A percentile compares a stretch with the other conserved stretches of the same genome.
Conservation (phyloP, 2,329 filamentous ascomycete species). For the Botryotinia globosa region DNA sequence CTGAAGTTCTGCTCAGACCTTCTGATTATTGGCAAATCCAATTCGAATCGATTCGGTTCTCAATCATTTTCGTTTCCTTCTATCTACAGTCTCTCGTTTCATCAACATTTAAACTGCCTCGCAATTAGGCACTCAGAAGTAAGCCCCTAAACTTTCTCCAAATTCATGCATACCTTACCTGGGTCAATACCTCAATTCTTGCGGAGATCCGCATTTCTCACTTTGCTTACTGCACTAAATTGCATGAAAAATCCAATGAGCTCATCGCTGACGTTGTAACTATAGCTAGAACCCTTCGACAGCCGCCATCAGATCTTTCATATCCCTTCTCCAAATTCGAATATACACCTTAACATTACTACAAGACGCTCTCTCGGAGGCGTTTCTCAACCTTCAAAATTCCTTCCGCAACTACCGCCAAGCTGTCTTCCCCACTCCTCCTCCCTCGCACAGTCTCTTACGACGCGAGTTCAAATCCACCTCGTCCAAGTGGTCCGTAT, state of each 20-base stretch:
- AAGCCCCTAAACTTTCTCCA: slow-evolving; percentile 9
- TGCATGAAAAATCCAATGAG: slow-evolving; percentile 9
- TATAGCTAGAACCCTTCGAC: slow-evolving; percentile 8
- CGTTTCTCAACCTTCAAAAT: slow-evolving; percentile 34
- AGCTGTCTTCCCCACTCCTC: slow-evolving; percentile 88
- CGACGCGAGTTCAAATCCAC: slow-evolving; percentile 73
- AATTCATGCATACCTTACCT: not conserved
- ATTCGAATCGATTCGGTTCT: not conserved
- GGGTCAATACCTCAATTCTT: not conserved
- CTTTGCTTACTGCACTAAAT: slow-evolving; percentile 1
- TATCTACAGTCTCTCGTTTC: slow-evolving; percentile 4
- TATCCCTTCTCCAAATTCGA: not conserved
- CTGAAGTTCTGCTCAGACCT: not conserved
- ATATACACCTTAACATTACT: not conserved
- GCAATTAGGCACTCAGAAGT: slow-evolving; percentile 1
- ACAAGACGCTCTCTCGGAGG: slow-evolving; percentile 30
- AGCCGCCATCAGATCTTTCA: not conserved
- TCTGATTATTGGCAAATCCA: not conserved
- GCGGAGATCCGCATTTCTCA: slow-evolving; percentile 2
- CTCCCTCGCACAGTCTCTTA: slow-evolving; percentile 89
- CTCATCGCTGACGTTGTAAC: slow-evolving; percentile 16
- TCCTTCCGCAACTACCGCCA: slow-evolving; percentile 69
- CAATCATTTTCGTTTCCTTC: not conserved
- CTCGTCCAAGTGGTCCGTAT: slow-evolving; percentile 53
- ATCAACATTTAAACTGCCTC: not conserved